These are phyloP conservation scores for Mortierella sp. DNA, from an alignment of 371 early-diverging fungal genomes.

Conservation along the genomic window DNA sequence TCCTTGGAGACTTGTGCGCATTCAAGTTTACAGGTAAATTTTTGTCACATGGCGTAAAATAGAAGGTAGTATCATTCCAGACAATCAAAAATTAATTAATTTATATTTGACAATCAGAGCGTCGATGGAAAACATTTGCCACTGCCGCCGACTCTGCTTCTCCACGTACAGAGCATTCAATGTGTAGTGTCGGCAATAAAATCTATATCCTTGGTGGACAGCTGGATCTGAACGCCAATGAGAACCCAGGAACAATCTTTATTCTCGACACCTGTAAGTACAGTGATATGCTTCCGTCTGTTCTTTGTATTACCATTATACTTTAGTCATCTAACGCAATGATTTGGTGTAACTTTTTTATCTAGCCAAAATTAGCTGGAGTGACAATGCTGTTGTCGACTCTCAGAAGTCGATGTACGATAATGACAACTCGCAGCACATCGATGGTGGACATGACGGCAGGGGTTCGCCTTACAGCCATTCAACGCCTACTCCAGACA, in stretches of 20 bases:
- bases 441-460: slow-evolving; percentile 16
- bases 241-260: slow-evolving; percentile 63
- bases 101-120: slow-evolving; percentile 47
- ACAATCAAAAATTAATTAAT: background rate
- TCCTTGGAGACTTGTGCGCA: slow-evolving; percentile 79
- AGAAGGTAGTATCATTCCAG: too few relatives aligned
- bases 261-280: slow-evolving; percentile 75
- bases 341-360: background rate
- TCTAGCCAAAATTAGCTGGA: slow-evolving; percentile 38
- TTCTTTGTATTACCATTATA: background rate
- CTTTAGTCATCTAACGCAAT: background rate
- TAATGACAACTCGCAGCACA: slow-evolving; percentile 17
- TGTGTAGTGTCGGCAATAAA: slow-evolving; percentile 74
- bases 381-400: slow-evolving; percentile 3
- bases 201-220: slow-evolving; percentile 80
- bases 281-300: too few relatives aligned
- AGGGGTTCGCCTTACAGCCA: slow-evolving; percentile 23
- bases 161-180: slow-evolving; percentile 72
- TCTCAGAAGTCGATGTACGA: slow-evolving; percentile 24
- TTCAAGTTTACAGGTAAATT: slow-evolving; percentile 74
- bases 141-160: slow-evolving; percentile 74
- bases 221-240: slow-evolving; percentile 63
- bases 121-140: slow-evolving; percentile 80
- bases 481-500: slow-evolving; percentile 12
- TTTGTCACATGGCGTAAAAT: background rate